These are phyloP conservation scores for Plenodomus tracheiphilus DNA, from an alignment of 2,329 filamentous ascomycete genomes.

Conservation along the genomic window DNA sequence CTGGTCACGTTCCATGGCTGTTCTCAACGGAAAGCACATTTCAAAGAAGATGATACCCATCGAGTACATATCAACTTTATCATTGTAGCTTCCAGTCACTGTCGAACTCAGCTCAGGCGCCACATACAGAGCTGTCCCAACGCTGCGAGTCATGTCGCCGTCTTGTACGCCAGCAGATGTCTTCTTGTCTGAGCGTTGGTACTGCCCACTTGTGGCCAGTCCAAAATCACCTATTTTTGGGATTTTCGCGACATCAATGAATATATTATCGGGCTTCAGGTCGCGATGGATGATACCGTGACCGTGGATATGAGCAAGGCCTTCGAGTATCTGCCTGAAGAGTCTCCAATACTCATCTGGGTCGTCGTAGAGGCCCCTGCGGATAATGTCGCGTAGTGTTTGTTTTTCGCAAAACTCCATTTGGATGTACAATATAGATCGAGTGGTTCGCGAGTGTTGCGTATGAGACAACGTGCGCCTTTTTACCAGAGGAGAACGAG, in stretches of 20 bases:
- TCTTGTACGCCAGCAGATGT: conserved; percentile 34
- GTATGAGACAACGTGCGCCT: conserved; percentile 52
- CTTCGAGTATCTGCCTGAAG: conserved; percentile 88
- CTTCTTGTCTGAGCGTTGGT: conserved; percentile 62
- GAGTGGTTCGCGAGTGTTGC: conserved; percentile 55
- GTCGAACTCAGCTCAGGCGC: conserved; percentile 86
- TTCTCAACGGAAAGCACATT: conserved; percentile 74
- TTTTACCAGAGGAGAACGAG: conserved; percentile 40
- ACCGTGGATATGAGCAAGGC: conserved; percentile 84
- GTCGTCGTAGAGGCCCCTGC: conserved; percentile 72
- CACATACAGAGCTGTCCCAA: conserved; percentile 85
- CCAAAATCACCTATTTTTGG: conserved; percentile 98
- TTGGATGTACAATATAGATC: conserved; percentile 88
- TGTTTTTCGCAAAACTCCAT: conserved; percentile 99
- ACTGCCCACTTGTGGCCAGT: conserved; percentile 85
- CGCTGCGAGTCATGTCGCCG: conserved; percentile 69
- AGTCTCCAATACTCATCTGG: conserved; percentile 83
- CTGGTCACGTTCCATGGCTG: conserved; percentile 65
- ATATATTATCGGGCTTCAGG: conserved; percentile 95
- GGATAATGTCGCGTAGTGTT: conserved; percentile 86
- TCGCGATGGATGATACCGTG: conserved; percentile 94
- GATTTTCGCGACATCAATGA: conserved; percentile 87
- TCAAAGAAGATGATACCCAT: conserved; percentile 98
- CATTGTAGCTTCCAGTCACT: conserved; percentile 77
- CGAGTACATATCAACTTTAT: conserved; percentile 98